Evolutionary conservation across 306 rosid species (phyloP).

Genomic region (Cucumis hystrix): DNA sequence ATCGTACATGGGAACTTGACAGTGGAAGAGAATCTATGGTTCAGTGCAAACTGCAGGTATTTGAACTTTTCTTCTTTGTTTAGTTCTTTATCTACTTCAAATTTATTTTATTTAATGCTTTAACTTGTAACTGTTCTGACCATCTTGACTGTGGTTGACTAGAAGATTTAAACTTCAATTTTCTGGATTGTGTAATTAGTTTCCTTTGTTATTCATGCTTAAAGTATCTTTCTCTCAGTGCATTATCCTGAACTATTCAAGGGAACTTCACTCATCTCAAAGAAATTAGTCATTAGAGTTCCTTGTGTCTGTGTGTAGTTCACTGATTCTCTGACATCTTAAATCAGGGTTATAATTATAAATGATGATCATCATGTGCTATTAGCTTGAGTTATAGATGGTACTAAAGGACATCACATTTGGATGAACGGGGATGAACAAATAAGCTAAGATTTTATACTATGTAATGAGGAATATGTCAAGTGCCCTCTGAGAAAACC

Average conservation of each 20-base stretch:
- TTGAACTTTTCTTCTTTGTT: conserved; percentile 8
- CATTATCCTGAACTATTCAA: not conserved
- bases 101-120: conserved; percentile 1
- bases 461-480: not conserved
- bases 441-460: not conserved
- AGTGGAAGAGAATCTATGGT: conserved; percentile 98
- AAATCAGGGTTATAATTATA: not conserved
- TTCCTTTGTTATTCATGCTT: not conserved
- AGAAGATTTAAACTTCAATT: not conserved
- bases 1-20: conserved; percentile 92
- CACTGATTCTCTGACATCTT: not conserved
- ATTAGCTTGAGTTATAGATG: not conserved
- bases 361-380: not conserved
- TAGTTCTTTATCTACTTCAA: conserved; percentile 13
- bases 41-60: conserved; percentile 94
- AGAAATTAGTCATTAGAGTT: not conserved
- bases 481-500: not conserved
- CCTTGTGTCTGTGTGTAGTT: not conserved
- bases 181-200: not conserved
- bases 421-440: not conserved
- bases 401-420: not conserved
- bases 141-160: not conserved
- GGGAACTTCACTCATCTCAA: not conserved
- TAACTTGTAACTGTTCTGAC: not conserved
- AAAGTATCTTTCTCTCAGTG: not conserved